Percentiles rank a stretch among this genome's conserved stretches.
Evolutionary conservation across 1,284 basidiomycete species (phyloP).

Genomic region (Apiotrichum montevideense): DNA sequence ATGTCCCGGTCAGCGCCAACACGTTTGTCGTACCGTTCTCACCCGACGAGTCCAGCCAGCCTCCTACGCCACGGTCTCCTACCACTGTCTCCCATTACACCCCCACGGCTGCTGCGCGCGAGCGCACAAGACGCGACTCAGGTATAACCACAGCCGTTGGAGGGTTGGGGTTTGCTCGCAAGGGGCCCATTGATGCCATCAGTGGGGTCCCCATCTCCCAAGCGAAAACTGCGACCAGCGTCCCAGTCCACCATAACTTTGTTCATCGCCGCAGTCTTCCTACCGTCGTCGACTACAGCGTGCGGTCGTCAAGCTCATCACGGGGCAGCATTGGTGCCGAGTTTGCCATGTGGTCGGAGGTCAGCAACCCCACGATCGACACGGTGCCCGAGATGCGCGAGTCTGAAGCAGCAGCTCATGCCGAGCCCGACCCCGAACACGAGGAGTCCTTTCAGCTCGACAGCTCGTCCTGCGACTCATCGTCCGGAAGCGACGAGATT

Average conservation of each 20-base stretch:
- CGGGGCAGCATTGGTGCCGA: background rate
- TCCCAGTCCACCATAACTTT: background rate
- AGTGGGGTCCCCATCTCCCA: background rate
- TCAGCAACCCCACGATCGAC: background rate
- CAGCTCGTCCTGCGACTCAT: background rate
- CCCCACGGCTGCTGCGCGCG: conserved; percentile 1
- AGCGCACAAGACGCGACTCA: conserved; percentile 4
- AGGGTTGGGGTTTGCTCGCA: background rate
- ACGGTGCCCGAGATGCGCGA: background rate
- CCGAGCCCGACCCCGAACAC: background rate
- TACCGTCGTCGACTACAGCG: conserved; percentile 2
- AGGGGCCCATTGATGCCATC: background rate
- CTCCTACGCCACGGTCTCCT: background rate
- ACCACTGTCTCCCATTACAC: conserved; percentile 2
- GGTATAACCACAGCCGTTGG: background rate
- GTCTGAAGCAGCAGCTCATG: background rate
- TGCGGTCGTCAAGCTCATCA: background rate
- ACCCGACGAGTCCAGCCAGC: background rate
- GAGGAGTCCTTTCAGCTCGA: conserved; percentile 8
- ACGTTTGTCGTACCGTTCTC: conserved; percentile 4
- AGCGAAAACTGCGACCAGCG: background rate
- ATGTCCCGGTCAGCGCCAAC: background rate
- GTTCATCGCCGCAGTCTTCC: background rate
- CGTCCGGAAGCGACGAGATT: conserved; percentile 6
- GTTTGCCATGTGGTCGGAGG: background rate